A percentile compares a stretch with the other conserved stretches of the same genome.
These are phyloP conservation scores for Dalbergia cultrata DNA, from an alignment of 306 rosid genomes.

Conservation along the genomic window DNA sequence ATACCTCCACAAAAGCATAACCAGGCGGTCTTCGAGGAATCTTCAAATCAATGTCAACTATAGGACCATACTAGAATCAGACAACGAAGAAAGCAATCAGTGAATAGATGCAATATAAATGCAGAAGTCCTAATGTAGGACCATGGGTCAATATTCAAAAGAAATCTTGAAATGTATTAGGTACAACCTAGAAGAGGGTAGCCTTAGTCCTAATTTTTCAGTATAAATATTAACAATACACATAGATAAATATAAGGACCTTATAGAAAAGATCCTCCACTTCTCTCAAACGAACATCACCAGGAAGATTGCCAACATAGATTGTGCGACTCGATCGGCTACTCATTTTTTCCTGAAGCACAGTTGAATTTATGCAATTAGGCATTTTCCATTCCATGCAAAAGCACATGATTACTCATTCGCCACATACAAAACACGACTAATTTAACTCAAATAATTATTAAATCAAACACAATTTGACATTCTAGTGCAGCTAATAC, in stretches of 20 bases:
- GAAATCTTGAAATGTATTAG: no score
- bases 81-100: slow-evolving; percentile 21
- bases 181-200: no score
- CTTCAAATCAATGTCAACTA: slow-evolving; percentile 91
- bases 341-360: slow-evolving; percentile 60
- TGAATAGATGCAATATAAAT: background rate
- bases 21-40: slow-evolving; percentile 92
- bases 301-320: slow-evolving; percentile 97
- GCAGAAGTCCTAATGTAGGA: background rate
- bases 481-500: no score
- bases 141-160: background rate
- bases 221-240: slow-evolving; percentile 1
- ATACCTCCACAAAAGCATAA: slow-evolving; percentile 92
- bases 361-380: slow-evolving; percentile 13
- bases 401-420: no score
- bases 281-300: slow-evolving; percentile 87
- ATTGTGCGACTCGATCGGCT: slow-evolving; percentile 78
- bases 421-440: no score
- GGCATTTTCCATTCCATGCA: background rate
- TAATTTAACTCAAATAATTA: no score
- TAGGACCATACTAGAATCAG: slow-evolving; percentile 83
- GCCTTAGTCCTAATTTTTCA: background rate
- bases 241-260: slow-evolving; percentile 38
- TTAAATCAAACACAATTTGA: no score
- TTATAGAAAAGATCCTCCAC: slow-evolving; percentile 87